Conservation (phyloP, 2,329 filamentous ascomycete genomes). For the Hypocrella siamensis region DNA sequence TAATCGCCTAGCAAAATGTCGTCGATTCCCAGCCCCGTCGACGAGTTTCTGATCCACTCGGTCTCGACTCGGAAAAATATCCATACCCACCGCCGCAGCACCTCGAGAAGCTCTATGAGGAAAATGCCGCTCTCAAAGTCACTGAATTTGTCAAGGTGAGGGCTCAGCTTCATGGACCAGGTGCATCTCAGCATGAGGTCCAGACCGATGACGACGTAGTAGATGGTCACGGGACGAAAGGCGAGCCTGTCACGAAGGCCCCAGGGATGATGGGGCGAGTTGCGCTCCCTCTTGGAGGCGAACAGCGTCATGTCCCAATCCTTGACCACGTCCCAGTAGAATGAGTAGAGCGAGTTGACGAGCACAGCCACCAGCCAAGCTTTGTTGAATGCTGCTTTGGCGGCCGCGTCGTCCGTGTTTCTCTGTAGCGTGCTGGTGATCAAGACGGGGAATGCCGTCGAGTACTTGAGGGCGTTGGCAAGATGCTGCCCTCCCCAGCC, state of each 20-base stretch:
- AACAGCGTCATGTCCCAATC: conserved; percentile 94
- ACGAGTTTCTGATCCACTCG: conserved; percentile 59
- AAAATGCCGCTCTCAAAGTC: conserved; percentile 86
- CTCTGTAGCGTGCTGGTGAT: conserved; percentile 62
- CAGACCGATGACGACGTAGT: conserved; percentile 66
- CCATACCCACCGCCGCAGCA: conserved; percentile 86
- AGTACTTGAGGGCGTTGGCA: conserved; percentile 89
- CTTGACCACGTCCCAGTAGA: conserved; percentile 94
- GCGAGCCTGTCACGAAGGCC: conserved; percentile 62
- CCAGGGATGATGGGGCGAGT: conserved; percentile 51
- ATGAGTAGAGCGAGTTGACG: conserved; percentile 83
- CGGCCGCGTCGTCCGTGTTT: conserved; percentile 28
- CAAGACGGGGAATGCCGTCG: conserved; percentile 86
- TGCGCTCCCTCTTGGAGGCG: conserved; percentile 38
- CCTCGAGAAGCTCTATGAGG: conserved; percentile 71
- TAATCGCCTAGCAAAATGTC: conserved; percentile 66
- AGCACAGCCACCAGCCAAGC: conserved; percentile 59
- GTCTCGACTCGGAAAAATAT: conserved; percentile 92
- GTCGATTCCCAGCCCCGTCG: conserved; percentile 39
- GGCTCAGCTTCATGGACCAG: conserved; percentile 78
- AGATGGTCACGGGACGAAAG: conserved; percentile 57
- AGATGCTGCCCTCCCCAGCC: conserved; percentile 78
- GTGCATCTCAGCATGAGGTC: conserved; percentile 77
- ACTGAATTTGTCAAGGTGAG: conserved; percentile 67
- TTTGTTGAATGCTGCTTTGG: conserved; percentile 29